Evolutionary conservation across 352 stramenopile genomes (phyloP), one percentile per base, ranked within the genome.

Genomic region (Globisporangium splendens): DNA sequence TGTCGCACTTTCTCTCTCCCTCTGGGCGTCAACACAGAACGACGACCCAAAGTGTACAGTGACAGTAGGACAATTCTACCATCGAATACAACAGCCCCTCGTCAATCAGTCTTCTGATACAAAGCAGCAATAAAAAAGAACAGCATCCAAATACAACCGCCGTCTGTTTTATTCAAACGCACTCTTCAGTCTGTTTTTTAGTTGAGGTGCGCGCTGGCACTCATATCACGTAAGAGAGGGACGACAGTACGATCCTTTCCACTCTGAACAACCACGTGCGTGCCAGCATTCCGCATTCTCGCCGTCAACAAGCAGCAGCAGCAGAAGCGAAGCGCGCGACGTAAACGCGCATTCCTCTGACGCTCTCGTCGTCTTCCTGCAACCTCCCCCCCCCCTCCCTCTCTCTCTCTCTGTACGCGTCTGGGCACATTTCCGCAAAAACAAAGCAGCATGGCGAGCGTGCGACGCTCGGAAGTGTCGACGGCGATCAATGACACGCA

Each of bases 381-480:
- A 44, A n/a, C 38, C 2, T 2, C 4, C 15, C 38, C 15, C 11
- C 38, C 15, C 38, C 15, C 38, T 15, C 38, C 15, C 11, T 13
- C 38, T 13, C 4, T 10, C 39, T 10, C 39, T 18, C 17, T 10
- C 39, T 18, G 8, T 44, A 2, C 17, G 13, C 17, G 13, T 44
- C 2, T 13, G 10, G 11, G 38, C 11, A 43, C 38, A 2, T 18
- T 12, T 18, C 13, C 17, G 39, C 17, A n/a, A 18, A 1, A 20
- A 11, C 3, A 18, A 17, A 47, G 35, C 6, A 18, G 1, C 2
- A 28, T 10, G 14, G 33, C 54, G 56, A 62, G 56, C 39, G 43
- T 28, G 24, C 56, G 56, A 18, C 56, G 56, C 39, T 62, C 56
- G 47, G 56, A 62, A 35, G 56, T 56, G 17, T 62, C 56, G 38